A percentile compares a stretch with the other conserved stretches of the same genome.
Conservation (phyloP, 1,139 yeast genomes). For the Geotrichum aggregatum region DNA sequence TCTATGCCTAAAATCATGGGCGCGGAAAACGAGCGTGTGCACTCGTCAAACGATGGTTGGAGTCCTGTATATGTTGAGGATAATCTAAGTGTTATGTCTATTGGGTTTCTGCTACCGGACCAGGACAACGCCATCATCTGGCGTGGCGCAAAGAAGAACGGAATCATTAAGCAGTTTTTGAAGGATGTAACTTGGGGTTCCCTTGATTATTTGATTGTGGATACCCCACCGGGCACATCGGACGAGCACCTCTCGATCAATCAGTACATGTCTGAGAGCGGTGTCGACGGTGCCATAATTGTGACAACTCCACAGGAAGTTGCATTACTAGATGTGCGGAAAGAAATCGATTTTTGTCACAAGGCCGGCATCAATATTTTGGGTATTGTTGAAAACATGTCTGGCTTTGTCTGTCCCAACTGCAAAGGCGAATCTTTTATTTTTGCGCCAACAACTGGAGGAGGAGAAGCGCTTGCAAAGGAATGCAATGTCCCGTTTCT, state of each 20-base stretch:
- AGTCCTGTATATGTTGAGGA: slow-evolving; percentile 95
- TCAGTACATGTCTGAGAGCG: slow-evolving; percentile 80
- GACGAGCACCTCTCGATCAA: slow-evolving; percentile 94
- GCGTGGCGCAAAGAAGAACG: slow-evolving; percentile 95
- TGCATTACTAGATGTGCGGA: slow-evolving; percentile 87
- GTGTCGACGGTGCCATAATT: slow-evolving; percentile 91
- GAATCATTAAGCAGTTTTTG: slow-evolving; percentile 85
- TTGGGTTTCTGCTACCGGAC: slow-evolving; percentile 91
- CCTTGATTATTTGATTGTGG: slow-evolving; percentile 83
- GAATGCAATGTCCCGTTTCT: slow-evolving; percentile 73
- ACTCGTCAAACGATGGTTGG: slow-evolving; percentile 90
- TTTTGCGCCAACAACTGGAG: slow-evolving; percentile 94
- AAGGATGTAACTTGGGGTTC: slow-evolving; percentile 97
- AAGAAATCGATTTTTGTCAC: slow-evolving; percentile 89
- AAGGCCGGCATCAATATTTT: slow-evolving; percentile 82
- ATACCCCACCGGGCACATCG: slow-evolving; percentile 98
- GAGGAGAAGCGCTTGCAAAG: slow-evolving; percentile 78
- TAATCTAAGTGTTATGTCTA: slow-evolving; percentile 91
- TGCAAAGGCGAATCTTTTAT: slow-evolving; percentile 89
- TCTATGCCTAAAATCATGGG: slow-evolving; percentile 94
- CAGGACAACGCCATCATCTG: slow-evolving; percentile 92
- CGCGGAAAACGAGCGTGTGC: slow-evolving; percentile 79
- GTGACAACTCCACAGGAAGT: slow-evolving; percentile 99
- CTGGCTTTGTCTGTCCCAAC: slow-evolving; percentile 95
- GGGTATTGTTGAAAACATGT: slow-evolving; percentile 96